Evolutionary conservation across 805 yeast genomes (phyloP).

Genomic region (Candida boleticola): DNA sequence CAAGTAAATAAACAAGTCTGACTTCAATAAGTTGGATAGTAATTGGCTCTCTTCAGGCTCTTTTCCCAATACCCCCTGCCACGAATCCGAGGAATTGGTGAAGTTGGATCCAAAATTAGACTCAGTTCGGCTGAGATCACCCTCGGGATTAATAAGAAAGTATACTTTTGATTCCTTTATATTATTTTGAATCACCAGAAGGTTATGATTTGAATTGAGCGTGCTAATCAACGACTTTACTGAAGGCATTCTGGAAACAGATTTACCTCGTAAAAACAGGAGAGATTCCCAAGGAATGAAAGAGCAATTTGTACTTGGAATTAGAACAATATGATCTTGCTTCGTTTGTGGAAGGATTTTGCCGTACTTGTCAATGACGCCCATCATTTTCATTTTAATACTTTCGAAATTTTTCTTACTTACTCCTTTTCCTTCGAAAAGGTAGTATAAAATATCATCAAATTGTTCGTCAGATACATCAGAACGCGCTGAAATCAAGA

Average conservation of each 20-base stretch:
- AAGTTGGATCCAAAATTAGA: constrained; percentile 49
- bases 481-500: no score
- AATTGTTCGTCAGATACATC: no score
- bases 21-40: constrained; percentile 33
- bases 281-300: constrained; percentile 89
- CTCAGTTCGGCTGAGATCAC: constrained; percentile 72
- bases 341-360: background rate
- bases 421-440: no score
- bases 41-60: constrained; percentile 60
- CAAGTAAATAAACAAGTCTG: constrained; percentile 63
- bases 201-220: background rate
- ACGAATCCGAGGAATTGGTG: constrained; percentile 25
- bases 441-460: no score
- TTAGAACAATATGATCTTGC: constrained; percentile 59
- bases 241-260: constrained; percentile 79
- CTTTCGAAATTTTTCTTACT: no score
- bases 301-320: constrained; percentile 67
- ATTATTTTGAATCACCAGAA: constrained; percentile 3
- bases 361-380: no score
- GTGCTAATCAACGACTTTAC: constrained; percentile 12
- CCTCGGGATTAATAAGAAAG: constrained; percentile 78
- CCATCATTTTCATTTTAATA: no score
- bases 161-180: constrained; percentile 18
- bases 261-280: constrained; percentile 47
- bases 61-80: constrained; percentile 54